A percentile compares a stretch with the other conserved stretches of the same genome.
Evolutionary conservation across 169 alveolate species (phyloP).

Genomic region (Amoebophrya sp.): DNA sequence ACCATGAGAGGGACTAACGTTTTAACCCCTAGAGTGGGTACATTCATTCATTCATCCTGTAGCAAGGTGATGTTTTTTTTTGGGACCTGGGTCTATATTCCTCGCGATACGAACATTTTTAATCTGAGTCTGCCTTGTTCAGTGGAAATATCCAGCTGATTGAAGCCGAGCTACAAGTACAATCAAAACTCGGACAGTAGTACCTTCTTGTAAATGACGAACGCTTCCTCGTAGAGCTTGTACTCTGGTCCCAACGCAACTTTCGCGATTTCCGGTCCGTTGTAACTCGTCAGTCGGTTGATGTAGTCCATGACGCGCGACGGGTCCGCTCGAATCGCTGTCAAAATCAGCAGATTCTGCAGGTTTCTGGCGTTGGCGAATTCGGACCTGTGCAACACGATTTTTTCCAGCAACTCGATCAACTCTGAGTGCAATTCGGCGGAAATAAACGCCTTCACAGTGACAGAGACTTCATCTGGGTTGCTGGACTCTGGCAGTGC

Average conservation of each 20-base stretch:
- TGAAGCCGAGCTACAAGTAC: no score
- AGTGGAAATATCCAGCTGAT: no score
- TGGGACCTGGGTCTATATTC: no score
- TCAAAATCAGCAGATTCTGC: conserved; percentile 83
- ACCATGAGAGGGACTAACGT: no score
- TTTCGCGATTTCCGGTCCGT: conserved; percentile 91
- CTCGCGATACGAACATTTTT: no score
- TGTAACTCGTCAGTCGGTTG: conserved; percentile 91
- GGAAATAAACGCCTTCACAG: conserved; percentile 96
- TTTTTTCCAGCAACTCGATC: conserved; percentile 88
- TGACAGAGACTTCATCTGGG: conserved; percentile 88
- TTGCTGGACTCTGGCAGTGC: conserved; percentile 93
- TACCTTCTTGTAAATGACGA: conserved; percentile 80
- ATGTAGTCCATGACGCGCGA: conserved; percentile 86
- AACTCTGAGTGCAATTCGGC: conserved; percentile 88
- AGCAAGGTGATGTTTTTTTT: no score
- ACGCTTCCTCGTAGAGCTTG: conserved; percentile 87
- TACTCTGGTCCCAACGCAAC: conserved; percentile 76
- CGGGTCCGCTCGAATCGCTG: conserved; percentile 85
- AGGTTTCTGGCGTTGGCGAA: conserved; percentile 92
- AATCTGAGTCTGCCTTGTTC: no score
- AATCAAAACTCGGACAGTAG: no score
- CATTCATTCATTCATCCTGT: no score
- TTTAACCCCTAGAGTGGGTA: no score
- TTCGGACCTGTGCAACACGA: conserved; percentile 87